These are phyloP conservation scores for Conticribra guillardii DNA, from an alignment of 108 stramenopile genomes.

Conservation along the genomic window DNA sequence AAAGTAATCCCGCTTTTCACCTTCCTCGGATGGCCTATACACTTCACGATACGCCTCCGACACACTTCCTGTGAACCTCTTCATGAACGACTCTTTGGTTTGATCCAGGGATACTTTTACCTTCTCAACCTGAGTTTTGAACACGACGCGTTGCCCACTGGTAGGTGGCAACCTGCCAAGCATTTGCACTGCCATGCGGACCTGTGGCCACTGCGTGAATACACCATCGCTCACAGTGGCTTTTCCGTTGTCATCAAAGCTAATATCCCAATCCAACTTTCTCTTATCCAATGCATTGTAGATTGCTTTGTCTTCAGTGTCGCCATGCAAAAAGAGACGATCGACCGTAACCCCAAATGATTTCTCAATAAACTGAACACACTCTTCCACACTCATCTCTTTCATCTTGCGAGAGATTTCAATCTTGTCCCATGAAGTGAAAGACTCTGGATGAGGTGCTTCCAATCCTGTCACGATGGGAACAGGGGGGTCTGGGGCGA, in stretches of 20 bases:
- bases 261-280: slow-evolving; percentile 59
- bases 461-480: slow-evolving; percentile 47
- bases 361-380: slow-evolving; percentile 49
- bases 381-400: slow-evolving; percentile 57
- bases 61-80: slow-evolving; percentile 48
- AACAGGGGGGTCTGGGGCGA: slow-evolving; percentile 60
- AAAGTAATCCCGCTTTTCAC: slow-evolving; percentile 55
- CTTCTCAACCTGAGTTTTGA: slow-evolving; percentile 57
- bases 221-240: slow-evolving; percentile 57
- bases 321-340: slow-evolving; percentile 56
- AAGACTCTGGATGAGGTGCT: slow-evolving; percentile 49
- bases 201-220: slow-evolving; percentile 62
- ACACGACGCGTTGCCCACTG: slow-evolving; percentile 62
- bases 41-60: slow-evolving; percentile 49
- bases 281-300: slow-evolving; percentile 56
- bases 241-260: slow-evolving; percentile 56
- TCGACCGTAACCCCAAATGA: slow-evolving; percentile 55
- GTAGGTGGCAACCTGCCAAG: slow-evolving; percentile 52
- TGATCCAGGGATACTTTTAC: slow-evolving; percentile 58
- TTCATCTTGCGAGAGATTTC: slow-evolving; percentile 44
- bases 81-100: slow-evolving; percentile 52
- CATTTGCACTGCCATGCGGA: slow-evolving; percentile 67
- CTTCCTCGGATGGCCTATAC: slow-evolving; percentile 53
- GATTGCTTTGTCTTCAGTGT: slow-evolving; percentile 49
- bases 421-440: slow-evolving; percentile 66